phyloP scores from a whole-genome alignment of 495 filamentous ascomycete species.

The Xylaria curta region DNA sequence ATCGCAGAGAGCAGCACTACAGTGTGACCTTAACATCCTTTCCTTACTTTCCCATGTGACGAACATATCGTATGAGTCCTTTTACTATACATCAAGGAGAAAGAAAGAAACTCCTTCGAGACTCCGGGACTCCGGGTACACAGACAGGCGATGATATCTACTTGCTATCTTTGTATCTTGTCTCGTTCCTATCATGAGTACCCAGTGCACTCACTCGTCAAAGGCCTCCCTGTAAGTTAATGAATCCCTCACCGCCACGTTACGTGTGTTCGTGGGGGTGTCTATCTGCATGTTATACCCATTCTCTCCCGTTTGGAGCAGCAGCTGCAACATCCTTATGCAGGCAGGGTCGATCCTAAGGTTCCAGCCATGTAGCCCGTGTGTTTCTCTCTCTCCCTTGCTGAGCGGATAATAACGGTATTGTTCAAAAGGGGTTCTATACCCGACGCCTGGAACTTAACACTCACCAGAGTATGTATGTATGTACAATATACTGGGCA shows the following conservation, averaged over 20 bases:
- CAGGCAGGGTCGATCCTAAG: neutral
- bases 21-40: neutral
- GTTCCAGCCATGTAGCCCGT: neutral
- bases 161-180: neutral
- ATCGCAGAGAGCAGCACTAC: neutral
- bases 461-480: neutral
- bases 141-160: neutral
- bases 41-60: neutral
- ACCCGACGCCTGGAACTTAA: neutral
- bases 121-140: neutral
- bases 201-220: neutral
- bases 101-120: neutral
- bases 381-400: too few relatives aligned
- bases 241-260: neutral
- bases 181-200: neutral
- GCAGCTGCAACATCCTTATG: neutral
- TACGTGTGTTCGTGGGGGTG: neutral
- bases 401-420: too few relatives aligned
- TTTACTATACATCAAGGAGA: neutral
- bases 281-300: neutral
- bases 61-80: neutral
- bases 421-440: neutral
- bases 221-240: neutral
- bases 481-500: neutral
- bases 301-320: neutral